Conservation (phyloP, 2,329 filamentous ascomycete species). For the Colletotrichum godetiae region DNA sequence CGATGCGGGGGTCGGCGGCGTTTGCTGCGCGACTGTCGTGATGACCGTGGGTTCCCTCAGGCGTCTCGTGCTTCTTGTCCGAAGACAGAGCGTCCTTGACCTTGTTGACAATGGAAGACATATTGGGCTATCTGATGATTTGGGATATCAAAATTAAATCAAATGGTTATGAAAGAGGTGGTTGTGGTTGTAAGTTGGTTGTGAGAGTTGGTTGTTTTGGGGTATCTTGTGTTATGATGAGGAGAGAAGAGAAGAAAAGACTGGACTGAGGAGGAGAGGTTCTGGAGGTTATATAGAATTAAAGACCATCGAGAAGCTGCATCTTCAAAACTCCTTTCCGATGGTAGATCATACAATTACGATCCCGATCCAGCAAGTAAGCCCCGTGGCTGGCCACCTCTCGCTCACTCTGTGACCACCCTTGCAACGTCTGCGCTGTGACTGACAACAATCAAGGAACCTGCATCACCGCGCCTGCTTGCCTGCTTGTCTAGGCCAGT, state of each 20-base stretch:
- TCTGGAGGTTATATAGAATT: conserved; percentile 33
- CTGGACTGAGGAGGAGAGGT: not conserved
- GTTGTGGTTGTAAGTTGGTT: conserved; percentile 10
- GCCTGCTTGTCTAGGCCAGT: conserved; percentile 2
- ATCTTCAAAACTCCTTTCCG: not conserved
- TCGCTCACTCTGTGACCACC: not conserved
- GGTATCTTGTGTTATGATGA: conserved; percentile 37
- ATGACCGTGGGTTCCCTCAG: conserved; percentile 37
- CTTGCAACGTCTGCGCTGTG: conserved; percentile 6
- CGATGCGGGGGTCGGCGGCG: conserved; percentile 61
- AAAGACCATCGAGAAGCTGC: conserved; percentile 11
- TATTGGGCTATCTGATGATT: conserved; percentile 48
- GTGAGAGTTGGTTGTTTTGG: conserved; percentile 25
- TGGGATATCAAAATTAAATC: conserved; percentile 32
- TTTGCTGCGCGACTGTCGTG: conserved; percentile 58
- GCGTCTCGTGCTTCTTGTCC: conserved; percentile 50
- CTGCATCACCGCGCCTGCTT: conserved; percentile 7
- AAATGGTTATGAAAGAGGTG: not conserved
- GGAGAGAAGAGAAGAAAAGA: conserved; percentile 10
- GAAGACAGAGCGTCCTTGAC: conserved; percentile 66
- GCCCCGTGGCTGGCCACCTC: not conserved
- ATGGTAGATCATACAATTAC: conserved; percentile 3
- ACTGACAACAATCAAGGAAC: conserved; percentile 29
- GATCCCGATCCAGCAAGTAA: conserved; percentile 17
- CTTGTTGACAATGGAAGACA: conserved; percentile 70